Evolutionary conservation across 179 eudicot species (phyloP), one percentile per base, ranked within the genome.

Genomic region (Vitellaria paradoxa): DNA sequence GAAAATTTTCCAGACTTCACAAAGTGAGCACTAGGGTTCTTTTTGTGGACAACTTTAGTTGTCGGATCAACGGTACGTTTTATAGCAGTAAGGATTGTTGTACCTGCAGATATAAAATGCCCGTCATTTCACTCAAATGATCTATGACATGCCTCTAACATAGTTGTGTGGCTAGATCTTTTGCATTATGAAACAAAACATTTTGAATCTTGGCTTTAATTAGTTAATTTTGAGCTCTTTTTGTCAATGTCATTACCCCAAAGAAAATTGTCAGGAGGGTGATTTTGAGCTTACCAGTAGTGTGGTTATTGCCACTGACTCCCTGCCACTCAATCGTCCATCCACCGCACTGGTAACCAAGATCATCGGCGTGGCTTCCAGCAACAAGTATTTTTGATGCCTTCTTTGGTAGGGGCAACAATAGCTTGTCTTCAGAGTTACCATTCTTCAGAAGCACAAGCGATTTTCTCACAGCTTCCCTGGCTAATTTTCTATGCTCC

Each of bases 321-420:
- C 99, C 99, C 69, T 96, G 99, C 99, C 99, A 96, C 55, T 85
- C 79, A 11, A 91, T 93, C 4, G 99, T 89, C 99, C 99, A 96
- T 68, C 99, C 98, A 60, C 99, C 99, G 73, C 98, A 93, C 68
- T 96, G 98, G 72, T 90, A 77, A 37, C 99, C 99, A 74, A 96
- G 83, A 81, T 96, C 87, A 79, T 96, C 82, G 3, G 97, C 99
- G 78, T 96, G 98, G 53, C 90, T 83, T 68, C 99, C 99, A 0
- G 97, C 97, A 15, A 96, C 90, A 6, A 93, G 89, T 40, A 96
- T 91, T 84, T 85, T 91, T 37, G 91, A 80, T 55, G 92, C 81
- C 78, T 87, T 90, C 85, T 94, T 94, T 10, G 91, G 84, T 37
- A 94, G 97, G 0, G 98, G 97, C 65, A 92, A 53, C 84, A 94